phyloP scores from a whole-genome alignment of 371 early-diverging fungal species.

The Sanchytrium tribonematis region DNA sequence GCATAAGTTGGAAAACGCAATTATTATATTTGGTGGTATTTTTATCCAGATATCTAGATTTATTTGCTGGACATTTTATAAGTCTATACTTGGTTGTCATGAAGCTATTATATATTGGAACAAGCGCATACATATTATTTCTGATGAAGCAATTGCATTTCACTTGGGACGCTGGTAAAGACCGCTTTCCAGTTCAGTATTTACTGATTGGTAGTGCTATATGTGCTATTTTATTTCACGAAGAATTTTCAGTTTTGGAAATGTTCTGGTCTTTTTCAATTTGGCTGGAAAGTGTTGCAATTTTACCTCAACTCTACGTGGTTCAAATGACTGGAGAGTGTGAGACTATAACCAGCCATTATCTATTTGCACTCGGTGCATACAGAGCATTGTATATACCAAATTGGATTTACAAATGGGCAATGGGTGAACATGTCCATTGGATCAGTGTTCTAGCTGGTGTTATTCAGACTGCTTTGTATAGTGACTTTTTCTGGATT shows the following conservation, averaged over 20 bases:
- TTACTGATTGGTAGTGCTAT: conserved; percentile 6
- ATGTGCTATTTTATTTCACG: neutral
- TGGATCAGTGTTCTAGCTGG: conserved; percentile 59
- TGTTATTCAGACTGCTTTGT: conserved; percentile 76
- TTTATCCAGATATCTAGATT: conserved; percentile 77
- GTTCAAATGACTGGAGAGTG: conserved; percentile 87
- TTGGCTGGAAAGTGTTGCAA: conserved; percentile 86
- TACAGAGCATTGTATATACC: conserved; percentile 83
- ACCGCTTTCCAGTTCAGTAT: conserved; percentile 34
- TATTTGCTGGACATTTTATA: conserved; percentile 30
- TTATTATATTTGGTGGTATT: conserved; percentile 77
- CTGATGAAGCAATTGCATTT: conserved; percentile 64
- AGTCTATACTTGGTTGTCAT: conserved; percentile 77
- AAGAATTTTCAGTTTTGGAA: conserved; percentile 12
- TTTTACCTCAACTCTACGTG: conserved; percentile 93
- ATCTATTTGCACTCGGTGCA: conserved; percentile 84
- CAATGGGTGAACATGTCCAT: conserved; percentile 9
- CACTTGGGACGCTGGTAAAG: conserved; percentile 65
- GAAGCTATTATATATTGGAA: conserved; percentile 75
- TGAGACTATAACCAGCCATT: conserved; percentile 92
- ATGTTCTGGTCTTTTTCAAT: conserved; percentile 83
- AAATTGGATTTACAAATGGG: conserved; percentile 70
- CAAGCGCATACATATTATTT: conserved; percentile 63
- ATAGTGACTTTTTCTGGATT: conserved; percentile 89
- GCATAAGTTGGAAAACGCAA: conserved; percentile 87